Percentiles rank a stretch among this genome's conserved stretches.
Conservation (phyloP, 2,329 filamentous ascomycete genomes). For the Fusarium sambucinum region DNA sequence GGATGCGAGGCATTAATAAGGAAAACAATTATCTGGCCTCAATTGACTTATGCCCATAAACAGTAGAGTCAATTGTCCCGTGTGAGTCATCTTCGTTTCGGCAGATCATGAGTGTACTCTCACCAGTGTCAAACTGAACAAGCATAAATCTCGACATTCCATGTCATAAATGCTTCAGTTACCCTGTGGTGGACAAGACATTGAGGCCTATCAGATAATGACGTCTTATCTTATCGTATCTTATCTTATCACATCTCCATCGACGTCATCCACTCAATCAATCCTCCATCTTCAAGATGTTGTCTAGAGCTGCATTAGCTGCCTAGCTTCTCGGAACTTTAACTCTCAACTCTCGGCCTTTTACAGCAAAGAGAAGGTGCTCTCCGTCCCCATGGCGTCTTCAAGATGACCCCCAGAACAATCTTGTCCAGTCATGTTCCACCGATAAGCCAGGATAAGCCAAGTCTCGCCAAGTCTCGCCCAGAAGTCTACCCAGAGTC, state of each 20-base stretch:
- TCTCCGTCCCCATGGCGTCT: neutral
- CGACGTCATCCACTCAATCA: neutral
- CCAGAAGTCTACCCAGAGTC: conserved; percentile 16
- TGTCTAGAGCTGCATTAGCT: neutral
- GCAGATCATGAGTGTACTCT: no score
- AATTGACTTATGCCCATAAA: no score
- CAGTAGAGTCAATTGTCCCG: no score
- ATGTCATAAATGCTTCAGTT: neutral
- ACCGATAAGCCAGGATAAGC: conserved; percentile 3
- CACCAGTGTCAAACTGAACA: no score
- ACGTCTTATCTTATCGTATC: neutral
- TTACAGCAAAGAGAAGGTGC: neutral
- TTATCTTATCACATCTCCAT: neutral
- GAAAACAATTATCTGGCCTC: no score
- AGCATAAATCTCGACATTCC: no score
- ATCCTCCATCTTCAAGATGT: neutral
- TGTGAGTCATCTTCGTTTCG: no score
- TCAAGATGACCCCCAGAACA: neutral
- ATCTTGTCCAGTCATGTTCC: neutral
- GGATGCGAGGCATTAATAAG: no score
- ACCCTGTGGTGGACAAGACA: neutral
- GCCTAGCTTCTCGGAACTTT: neutral
- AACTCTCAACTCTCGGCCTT: neutral
- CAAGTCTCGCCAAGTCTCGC: conserved; percentile 24
- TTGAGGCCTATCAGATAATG: neutral